Percentiles rank a stretch among this genome's conserved stretches.
These are phyloP conservation scores for Aspergillus nomiae DNA, from an alignment of 2,329 filamentous ascomycete species.

Conservation along the genomic window DNA sequence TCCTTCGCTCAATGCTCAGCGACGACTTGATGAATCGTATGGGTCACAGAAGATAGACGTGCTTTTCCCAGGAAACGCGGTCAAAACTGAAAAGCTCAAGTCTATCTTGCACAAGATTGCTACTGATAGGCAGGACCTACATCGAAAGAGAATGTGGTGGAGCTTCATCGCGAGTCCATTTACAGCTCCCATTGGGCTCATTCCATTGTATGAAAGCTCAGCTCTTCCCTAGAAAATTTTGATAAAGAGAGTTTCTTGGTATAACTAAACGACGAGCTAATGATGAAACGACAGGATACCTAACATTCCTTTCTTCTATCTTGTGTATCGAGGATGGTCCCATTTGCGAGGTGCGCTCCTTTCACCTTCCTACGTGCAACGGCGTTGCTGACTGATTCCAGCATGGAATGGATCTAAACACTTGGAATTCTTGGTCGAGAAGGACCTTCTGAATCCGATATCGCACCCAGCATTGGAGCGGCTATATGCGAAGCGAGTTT, in stretches of 20 bases:
- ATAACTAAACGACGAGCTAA: background rate
- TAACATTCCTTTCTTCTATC: slow-evolving; percentile 96
- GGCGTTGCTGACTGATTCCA: slow-evolving; percentile 26
- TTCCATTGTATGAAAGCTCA: slow-evolving; percentile 71
- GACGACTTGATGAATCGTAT: slow-evolving; percentile 64
- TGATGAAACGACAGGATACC: slow-evolving; percentile 64
- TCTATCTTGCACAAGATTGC: slow-evolving; percentile 70
- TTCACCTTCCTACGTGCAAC: background rate
- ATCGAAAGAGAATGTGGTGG: slow-evolving; percentile 76
- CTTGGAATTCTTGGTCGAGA: slow-evolving; percentile 75
- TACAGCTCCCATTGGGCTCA: slow-evolving; percentile 75
- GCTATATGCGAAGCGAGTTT: slow-evolving; percentile 62
- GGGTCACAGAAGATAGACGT: slow-evolving; percentile 67
- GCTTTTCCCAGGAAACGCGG: slow-evolving; percentile 71
- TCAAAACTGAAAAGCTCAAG: slow-evolving; percentile 65
- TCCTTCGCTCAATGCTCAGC: slow-evolving; percentile 72
- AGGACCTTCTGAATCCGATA: slow-evolving; percentile 67
- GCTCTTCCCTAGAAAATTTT: background rate
- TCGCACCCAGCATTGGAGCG: slow-evolving; percentile 72
- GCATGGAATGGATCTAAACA: slow-evolving; percentile 83
- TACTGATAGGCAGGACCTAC: slow-evolving; percentile 76
- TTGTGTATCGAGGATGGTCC: slow-evolving; percentile 85
- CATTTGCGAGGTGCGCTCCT: slow-evolving; percentile 69
- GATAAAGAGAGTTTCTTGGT: background rate
- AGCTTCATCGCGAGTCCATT: slow-evolving; percentile 82